Evolutionary conservation across 1,284 basidiomycete genomes (phyloP).

Genomic region (Singerocomus inundabilis): DNA sequence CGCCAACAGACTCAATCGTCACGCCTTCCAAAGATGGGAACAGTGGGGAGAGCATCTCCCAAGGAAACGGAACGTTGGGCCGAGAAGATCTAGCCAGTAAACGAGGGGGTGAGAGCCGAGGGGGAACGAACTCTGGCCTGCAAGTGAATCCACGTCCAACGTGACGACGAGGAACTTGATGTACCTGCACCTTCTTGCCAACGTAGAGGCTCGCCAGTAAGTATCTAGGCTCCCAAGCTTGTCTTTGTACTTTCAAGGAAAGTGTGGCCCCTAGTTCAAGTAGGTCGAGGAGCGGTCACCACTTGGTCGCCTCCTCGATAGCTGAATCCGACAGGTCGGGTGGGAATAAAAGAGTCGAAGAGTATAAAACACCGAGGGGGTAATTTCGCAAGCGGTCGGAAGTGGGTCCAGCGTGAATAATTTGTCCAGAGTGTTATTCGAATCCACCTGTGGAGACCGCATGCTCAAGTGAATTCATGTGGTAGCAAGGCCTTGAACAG

Average conservation of each 20-base stretch:
- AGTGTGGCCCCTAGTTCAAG: slow-evolving; percentile 43
- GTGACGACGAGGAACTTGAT: slow-evolving; percentile 42
- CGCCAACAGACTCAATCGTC: slow-evolving; percentile 16
- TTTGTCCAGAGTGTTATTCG: slow-evolving; percentile 10
- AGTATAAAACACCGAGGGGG: slow-evolving; percentile 40
- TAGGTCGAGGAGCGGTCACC: slow-evolving; percentile 46
- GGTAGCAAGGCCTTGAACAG: slow-evolving; percentile 36
- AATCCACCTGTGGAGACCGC: slow-evolving; percentile 35
- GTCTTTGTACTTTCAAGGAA: slow-evolving; percentile 25
- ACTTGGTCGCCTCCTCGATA: slow-evolving; percentile 39
- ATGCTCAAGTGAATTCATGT: slow-evolving; percentile 49
- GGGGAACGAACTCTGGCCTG: not conserved
- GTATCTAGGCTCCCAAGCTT: slow-evolving; percentile 30
- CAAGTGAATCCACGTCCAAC: slow-evolving; percentile 24
- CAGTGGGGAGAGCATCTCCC: slow-evolving; percentile 9
- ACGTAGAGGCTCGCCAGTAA: slow-evolving; percentile 38
- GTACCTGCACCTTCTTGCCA: slow-evolving; percentile 37
- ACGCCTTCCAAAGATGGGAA: slow-evolving; percentile 25
- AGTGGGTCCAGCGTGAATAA: slow-evolving; percentile 23
- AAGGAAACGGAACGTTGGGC: slow-evolving; percentile 17
- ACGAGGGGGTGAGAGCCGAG: slow-evolving; percentile 19
- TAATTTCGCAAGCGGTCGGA: slow-evolving; percentile 24
- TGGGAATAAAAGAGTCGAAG: slow-evolving; percentile 44
- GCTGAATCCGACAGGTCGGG: slow-evolving; percentile 42
- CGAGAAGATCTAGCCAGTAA: slow-evolving; percentile 17